Evolutionary conservation across 306 rosid genomes (phyloP).

Genomic region (Mimosa pudica): DNA sequence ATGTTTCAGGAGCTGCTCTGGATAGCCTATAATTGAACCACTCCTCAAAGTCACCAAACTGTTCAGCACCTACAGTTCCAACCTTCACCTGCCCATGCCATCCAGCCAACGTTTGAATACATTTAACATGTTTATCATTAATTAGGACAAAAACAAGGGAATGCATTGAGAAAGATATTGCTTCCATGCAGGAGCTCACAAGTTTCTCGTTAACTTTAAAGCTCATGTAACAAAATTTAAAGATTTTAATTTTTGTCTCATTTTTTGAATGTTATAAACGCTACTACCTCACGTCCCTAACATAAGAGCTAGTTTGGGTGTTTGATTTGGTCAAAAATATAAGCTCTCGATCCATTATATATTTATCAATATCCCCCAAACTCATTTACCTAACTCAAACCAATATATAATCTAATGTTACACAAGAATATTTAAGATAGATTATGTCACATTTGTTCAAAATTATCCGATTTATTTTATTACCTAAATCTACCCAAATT

Average conservation of each 20-base stretch:
- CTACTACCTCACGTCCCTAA: neutral
- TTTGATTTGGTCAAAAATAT: too few relatives aligned
- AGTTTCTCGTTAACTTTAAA: neutral
- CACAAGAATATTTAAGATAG: too few relatives aligned
- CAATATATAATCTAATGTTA: too few relatives aligned
- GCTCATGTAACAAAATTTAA: neutral
- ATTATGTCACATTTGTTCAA: too few relatives aligned
- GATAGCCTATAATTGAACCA: constrained; percentile 95
- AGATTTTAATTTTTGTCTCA: neutral
- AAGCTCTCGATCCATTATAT: too few relatives aligned
- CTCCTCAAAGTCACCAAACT: constrained; percentile 84
- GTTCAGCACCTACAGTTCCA: constrained; percentile 73
- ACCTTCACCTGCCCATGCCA: constrained; percentile 71
- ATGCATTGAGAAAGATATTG: constrained; percentile 2
- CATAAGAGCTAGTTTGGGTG: neutral
- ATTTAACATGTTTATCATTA: constrained; percentile 2
- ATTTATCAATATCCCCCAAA: too few relatives aligned
- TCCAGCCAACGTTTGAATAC: constrained; percentile 23
- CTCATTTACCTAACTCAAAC: too few relatives aligned
- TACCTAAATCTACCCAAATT: too few relatives aligned
- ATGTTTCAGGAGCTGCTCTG: constrained; percentile 98
- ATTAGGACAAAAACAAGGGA: constrained; percentile 6
- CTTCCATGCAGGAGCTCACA: neutral
- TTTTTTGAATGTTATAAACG: neutral
- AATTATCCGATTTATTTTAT: too few relatives aligned